Percentiles rank a stretch among this genome's conserved stretches.
These are phyloP conservation scores for Pseudofabraea citricarpa DNA, from an alignment of 2,329 filamentous ascomycete genomes.

Conservation along the genomic window DNA sequence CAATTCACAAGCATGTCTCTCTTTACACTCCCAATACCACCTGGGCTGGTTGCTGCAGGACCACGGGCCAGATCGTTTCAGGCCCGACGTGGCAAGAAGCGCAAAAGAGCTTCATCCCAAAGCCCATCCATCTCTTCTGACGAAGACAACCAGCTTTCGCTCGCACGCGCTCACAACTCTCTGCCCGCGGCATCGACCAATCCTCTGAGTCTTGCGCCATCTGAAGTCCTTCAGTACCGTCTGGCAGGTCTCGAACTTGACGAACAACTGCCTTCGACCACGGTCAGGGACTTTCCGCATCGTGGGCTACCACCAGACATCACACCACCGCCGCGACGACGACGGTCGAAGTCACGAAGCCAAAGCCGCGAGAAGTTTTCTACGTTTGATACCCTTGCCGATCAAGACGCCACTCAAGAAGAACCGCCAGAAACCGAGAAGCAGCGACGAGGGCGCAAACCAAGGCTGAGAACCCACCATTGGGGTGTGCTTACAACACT, in stretches of 20 bases:
- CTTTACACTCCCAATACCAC: slow-evolving; percentile 19
- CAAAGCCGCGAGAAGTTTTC: slow-evolving; percentile 5
- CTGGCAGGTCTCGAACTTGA: slow-evolving; percentile 47
- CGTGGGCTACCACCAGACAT: slow-evolving; percentile 29
- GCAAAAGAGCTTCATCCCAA: slow-evolving; percentile 12
- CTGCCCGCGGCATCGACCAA: slow-evolving; percentile 34
- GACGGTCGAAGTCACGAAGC: background rate
- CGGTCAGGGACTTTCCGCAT: slow-evolving; percentile 47
- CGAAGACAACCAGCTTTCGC: slow-evolving; percentile 2
- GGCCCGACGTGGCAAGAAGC: slow-evolving; percentile 13
- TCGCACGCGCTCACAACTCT: background rate
- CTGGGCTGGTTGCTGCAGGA: slow-evolving; percentile 6
- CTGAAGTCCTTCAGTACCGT: slow-evolving; percentile 46
- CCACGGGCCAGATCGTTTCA: slow-evolving; percentile 5
- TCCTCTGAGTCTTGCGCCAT: slow-evolving; percentile 49
- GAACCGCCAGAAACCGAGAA: slow-evolving; percentile 4
- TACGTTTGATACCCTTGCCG: no score
- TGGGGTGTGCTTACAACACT: slow-evolving; percentile 63
- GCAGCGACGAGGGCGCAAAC: slow-evolving; percentile 7
- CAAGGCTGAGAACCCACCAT: slow-evolving; percentile 45
- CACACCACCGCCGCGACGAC: background rate
- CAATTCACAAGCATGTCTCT: slow-evolving; percentile 16
- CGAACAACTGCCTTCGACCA: slow-evolving; percentile 36
- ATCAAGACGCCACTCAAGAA: slow-evolving; percentile 14
- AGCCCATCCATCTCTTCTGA: slow-evolving; percentile 8